Evolutionary conservation across 1,284 basidiomycete genomes (phyloP).

Genomic region (Amylostereum areolatum): DNA sequence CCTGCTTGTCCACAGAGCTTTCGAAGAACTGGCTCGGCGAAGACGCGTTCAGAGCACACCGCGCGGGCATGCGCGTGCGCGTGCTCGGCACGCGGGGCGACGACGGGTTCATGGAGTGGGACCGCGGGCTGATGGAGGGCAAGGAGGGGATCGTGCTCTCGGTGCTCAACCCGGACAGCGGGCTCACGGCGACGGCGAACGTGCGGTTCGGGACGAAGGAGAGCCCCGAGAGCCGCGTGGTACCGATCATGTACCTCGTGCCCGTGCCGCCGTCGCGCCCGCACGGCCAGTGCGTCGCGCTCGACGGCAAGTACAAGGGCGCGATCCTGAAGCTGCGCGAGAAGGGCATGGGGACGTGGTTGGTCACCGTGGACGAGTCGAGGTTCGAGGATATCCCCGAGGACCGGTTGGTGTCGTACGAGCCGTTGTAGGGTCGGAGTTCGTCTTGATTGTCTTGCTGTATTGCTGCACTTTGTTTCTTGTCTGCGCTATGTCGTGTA

Average conservation of each 20-base stretch:
- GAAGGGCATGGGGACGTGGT: conserved; percentile 9
- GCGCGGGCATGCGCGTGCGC: conserved; percentile 38
- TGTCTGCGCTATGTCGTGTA: neutral
- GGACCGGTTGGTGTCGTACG: neutral
- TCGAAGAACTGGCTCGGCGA: conserved; percentile 41
- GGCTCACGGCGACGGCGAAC: conserved; percentile 22
- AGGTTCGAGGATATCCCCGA: conserved; percentile 6
- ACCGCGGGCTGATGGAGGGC: conserved; percentile 49
- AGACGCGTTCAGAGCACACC: conserved; percentile 29
- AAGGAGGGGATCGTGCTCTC: conserved; percentile 36
- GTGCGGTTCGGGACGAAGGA: conserved; percentile 22
- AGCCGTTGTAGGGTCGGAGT: neutral
- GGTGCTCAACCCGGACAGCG: conserved; percentile 28
- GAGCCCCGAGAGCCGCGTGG: no score
- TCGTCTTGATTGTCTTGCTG: neutral
- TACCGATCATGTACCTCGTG: conserved; percentile 32
- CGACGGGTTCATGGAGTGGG: conserved; percentile 31
- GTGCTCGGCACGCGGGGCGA: conserved; percentile 40
- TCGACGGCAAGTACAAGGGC: conserved; percentile 29
- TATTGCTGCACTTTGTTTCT: neutral
- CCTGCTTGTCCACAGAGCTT: no score
- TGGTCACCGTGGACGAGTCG: conserved; percentile 5
- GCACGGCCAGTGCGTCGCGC: conserved; percentile 34
- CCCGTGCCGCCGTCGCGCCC: conserved; percentile 30
- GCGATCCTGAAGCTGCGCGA: conserved; percentile 31